Evolutionary conservation across 2,329 filamentous ascomycete species (phyloP), one percentile per base, ranked within the genome.

Genomic region (Claviceps capensis): DNA sequence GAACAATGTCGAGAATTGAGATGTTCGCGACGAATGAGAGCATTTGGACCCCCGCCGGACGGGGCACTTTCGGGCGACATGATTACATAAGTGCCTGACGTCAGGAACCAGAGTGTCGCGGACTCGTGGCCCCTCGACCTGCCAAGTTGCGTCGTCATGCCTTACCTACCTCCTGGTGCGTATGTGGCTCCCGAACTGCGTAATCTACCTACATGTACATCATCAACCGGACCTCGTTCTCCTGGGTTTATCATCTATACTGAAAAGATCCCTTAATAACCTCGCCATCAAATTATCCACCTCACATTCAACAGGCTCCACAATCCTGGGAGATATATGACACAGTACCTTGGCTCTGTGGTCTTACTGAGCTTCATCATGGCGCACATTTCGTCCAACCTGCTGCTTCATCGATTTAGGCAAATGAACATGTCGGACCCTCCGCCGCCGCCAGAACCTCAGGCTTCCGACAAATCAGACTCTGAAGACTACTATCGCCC

Each of bases 401-500:
- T 51, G 30, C 54, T 62, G 6, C 51, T 64, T 22, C 19, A 54
- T 3, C 53, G 53, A 14, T 42, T 63, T 8, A 55, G 55, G 36
- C 53, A 6, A 38, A 50, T 51, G 46, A 47, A 14, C 5, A 9
- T 26, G 26, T 17, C n/a, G 14, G 14, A 22, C 11, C 9, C 40
- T 9, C 37, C 45, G 40, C 45, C 9, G 34, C 38, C 38, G 13
- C 43, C 48, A 2, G 48, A 50, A 9, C 48, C 48, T 44, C 48
- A 42, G 16, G 48, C 51, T 13, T 52, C 48, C 30, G 44, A 54
- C 42, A 53, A 54, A 42, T 49, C 48, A 22, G 50, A 50, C 36
- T 9, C 14, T 16, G 38, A 45, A 3, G 49, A 58, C 13, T 14
- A 41, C 11, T 63, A 59, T 52, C 56, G 66, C 14, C 73, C 77